Evolutionary conservation across 2,329 filamentous ascomycete genomes (phyloP), one percentile per base, ranked within the genome.

Genomic region (Chaetothyriales sp.): DNA sequence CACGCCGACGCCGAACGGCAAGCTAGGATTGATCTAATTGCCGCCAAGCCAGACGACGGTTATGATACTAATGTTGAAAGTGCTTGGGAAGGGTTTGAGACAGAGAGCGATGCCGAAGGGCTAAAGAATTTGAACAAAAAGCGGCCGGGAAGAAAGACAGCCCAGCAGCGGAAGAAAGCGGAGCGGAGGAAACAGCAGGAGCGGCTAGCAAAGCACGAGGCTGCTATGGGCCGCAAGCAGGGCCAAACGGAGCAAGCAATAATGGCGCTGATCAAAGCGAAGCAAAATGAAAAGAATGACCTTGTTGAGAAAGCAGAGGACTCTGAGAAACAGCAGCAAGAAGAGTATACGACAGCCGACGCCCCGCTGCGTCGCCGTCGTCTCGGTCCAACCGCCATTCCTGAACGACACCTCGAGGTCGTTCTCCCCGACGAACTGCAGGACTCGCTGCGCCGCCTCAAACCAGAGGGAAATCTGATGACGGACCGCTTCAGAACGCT

Each of bases 391-490:
- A 51, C 54, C 47, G 49, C 40, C 4, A 56, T 92, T 45, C 89
- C 87, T 0, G 83, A 92, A 64, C 85, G 86, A 66, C 74, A 86
- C 56, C 72, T 97, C 62, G 81, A 95, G 68, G 67, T 95, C 61
- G 76, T 95, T 56, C 68, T 95, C 55, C 78, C 88, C 43, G 81
- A 97, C 69, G 80, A 98, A 72, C 69, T 92, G 63, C 77, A 95
- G 68, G 80, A 95, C 64, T 83, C 88, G 48, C 70, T 95, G 63
- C 70, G 92, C 64, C 69, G 89, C 64, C 70, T 95, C 58, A 94
- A 90, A 69, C 92, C 92, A 0, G 92, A 98, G 68, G 92, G 92
- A n/a, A 97, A 95, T 65, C 72, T 95, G 43, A 74, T 98, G 60
- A 88, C 88, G 60, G 92, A 98, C 64, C 78, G 92, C 48, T 97